These are phyloP conservation scores for Leishmania martiniquensis DNA, from an alignment of 208 protist species.

Conservation along the genomic window DNA sequence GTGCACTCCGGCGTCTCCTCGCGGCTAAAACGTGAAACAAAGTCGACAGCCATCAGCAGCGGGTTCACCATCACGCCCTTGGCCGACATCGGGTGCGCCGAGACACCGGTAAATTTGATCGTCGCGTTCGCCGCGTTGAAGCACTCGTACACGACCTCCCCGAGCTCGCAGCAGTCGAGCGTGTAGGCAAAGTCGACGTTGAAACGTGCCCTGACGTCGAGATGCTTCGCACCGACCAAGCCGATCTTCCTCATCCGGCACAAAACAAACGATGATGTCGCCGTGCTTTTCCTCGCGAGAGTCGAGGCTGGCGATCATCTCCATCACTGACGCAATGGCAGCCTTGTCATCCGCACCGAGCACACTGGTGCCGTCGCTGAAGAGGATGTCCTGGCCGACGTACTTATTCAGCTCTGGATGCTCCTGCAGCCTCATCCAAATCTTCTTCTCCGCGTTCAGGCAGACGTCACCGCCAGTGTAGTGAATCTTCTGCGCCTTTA, in stretches of 20 bases:
- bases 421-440: slow-evolving; percentile 62
- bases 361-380: slow-evolving; percentile 89
- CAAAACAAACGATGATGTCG: slow-evolving; percentile 82
- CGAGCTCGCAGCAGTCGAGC: slow-evolving; percentile 85
- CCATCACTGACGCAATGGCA: slow-evolving; percentile 74
- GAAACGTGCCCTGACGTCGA: slow-evolving; percentile 75
- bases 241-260: slow-evolving; percentile 90
- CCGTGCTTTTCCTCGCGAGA: slow-evolving; percentile 53
- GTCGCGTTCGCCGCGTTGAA: slow-evolving; percentile 76
- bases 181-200: slow-evolving; percentile 88
- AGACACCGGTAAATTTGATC: slow-evolving; percentile 71
- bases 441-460: slow-evolving; percentile 72
- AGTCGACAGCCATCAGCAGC: slow-evolving; percentile 81
- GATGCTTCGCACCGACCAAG: slow-evolving; percentile 78
- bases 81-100: slow-evolving; percentile 87
- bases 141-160: slow-evolving; percentile 87
- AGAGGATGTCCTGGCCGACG: slow-evolving; percentile 80
- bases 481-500: slow-evolving; percentile 69
- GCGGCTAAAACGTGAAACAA: slow-evolving; percentile 69
- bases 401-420: slow-evolving; percentile 81
- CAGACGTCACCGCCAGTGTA: slow-evolving; percentile 80
- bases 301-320: slow-evolving; percentile 71
- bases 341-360: slow-evolving; percentile 90
- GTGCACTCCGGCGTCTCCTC: slow-evolving; percentile 81
- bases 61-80: slow-evolving; percentile 91